phyloP scores from a whole-genome alignment of 495 filamentous ascomycete genomes.

The Cladorrhinum samala region DNA sequence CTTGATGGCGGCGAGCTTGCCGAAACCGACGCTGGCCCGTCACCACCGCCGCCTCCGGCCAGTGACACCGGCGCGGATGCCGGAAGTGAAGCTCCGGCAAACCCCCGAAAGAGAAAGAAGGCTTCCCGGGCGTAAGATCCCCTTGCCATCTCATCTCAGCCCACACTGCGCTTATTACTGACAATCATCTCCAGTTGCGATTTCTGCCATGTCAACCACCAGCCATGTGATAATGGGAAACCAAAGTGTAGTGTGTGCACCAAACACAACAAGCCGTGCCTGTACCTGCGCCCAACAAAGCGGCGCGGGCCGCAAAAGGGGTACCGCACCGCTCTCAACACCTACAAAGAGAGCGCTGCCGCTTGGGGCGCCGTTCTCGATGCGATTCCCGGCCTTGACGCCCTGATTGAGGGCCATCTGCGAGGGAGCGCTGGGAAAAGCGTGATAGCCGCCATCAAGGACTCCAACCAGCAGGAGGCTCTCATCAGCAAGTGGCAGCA shows the following conservation, averaged over 20 bases:
- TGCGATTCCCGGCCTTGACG: slow-evolving; percentile 32
- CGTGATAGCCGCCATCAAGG: slow-evolving; percentile 27
- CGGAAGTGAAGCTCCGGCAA: slow-evolving; percentile 25
- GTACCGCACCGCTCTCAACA: slow-evolving; percentile 34
- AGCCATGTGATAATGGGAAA: slow-evolving; percentile 35
- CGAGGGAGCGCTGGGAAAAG: slow-evolving; percentile 20
- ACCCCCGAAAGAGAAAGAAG: slow-evolving; percentile 35
- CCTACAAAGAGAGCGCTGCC: slow-evolving; percentile 34
- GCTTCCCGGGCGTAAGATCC: slow-evolving; percentile 31
- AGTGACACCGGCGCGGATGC: slow-evolving; percentile 24
- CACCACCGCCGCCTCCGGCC: slow-evolving; percentile 7
- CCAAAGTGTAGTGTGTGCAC: slow-evolving; percentile 31
- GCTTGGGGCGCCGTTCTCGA: slow-evolving; percentile 33
- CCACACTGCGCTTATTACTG: not conserved
- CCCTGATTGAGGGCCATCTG: slow-evolving; percentile 31
- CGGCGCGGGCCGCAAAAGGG: slow-evolving; percentile 34
- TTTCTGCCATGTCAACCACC: slow-evolving; percentile 36
- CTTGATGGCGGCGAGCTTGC: slow-evolving; percentile 3
- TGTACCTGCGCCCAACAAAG: slow-evolving; percentile 33
- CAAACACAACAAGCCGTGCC: slow-evolving; percentile 33
- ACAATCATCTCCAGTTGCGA: slow-evolving; percentile 23
- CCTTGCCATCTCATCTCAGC: not conserved
- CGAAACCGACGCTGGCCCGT: not conserved
- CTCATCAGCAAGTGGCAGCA: slow-evolving; percentile 30
- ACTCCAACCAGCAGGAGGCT: slow-evolving; percentile 29